These are phyloP conservation scores for Neurospora sp. DNA, from an alignment of 495 filamentous ascomycete species.

Conservation along the genomic window DNA sequence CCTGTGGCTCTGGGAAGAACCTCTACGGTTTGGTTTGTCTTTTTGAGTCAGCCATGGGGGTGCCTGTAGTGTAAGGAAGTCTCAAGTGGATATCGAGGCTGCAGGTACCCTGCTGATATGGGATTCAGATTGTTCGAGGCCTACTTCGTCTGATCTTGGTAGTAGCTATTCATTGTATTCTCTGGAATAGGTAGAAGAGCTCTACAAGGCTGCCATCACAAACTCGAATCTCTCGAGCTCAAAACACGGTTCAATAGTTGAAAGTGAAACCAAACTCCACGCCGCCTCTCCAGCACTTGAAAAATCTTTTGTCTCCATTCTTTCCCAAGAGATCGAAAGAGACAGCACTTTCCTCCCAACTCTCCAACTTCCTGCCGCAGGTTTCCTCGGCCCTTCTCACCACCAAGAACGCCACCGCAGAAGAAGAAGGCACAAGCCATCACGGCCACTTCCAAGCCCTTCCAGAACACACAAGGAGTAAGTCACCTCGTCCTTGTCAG, in stretches of 20 bases:
- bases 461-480: neutral
- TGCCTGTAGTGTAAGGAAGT: neutral
- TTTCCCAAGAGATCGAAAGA: neutral
- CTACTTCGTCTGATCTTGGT: neutral
- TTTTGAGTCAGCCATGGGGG: neutral
- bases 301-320: neutral
- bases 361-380: neutral
- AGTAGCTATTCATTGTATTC: neutral
- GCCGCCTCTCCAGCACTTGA: neutral
- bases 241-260: neutral
- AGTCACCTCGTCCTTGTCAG: neutral
- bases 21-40: neutral
- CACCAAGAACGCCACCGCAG: neutral
- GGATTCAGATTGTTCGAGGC: neutral
- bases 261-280: neutral
- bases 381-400: neutral
- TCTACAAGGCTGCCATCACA: neutral
- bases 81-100: neutral
- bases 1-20: neutral
- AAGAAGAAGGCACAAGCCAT: neutral
- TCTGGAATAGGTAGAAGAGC: neutral
- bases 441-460: neutral
- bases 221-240: neutral
- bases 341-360: neutral
- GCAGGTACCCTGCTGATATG: neutral